A percentile compares a stretch with the other conserved stretches of the same genome.
These are phyloP conservation scores for Magnolia sinica DNA, from an alignment of 164 flowering plant genomes.

Conservation along the genomic window DNA sequence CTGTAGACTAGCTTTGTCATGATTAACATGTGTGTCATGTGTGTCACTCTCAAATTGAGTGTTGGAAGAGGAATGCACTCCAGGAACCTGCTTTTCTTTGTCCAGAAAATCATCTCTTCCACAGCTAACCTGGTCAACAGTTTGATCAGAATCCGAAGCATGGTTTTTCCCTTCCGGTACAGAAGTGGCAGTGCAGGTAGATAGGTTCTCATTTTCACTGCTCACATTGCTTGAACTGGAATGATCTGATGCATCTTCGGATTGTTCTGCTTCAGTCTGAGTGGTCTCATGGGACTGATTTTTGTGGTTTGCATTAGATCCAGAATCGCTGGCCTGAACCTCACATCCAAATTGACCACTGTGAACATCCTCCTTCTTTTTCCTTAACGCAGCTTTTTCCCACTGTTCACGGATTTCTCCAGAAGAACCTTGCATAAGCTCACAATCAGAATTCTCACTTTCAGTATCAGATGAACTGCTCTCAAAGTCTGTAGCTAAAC, in stretches of 20 bases:
- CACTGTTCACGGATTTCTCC: slow-evolving; percentile 61
- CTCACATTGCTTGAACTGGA: slow-evolving; percentile 24
- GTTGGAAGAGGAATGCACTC: not conserved
- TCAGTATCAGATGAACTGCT: slow-evolving; percentile 48
- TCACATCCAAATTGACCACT: slow-evolving; percentile 21
- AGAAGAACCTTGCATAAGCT: slow-evolving; percentile 52
- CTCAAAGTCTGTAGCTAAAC: slow-evolving; percentile 34
- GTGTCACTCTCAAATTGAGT: not conserved
- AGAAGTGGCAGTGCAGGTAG: slow-evolving; percentile 12
- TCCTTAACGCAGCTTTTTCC: slow-evolving; percentile 61
- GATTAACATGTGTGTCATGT: not conserved
- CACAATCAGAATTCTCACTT: slow-evolving; percentile 70
- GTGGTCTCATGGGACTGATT: not conserved
- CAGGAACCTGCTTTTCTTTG: not conserved
- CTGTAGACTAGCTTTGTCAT: not conserved
- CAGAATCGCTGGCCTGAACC: slow-evolving; percentile 34
- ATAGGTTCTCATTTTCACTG: slow-evolving; percentile 13
- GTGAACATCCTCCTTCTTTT: slow-evolving; percentile 20
- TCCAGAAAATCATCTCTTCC: not conserved
- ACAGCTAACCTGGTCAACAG: not conserved
- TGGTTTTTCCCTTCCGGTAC: slow-evolving; percentile 3
- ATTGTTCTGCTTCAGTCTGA: slow-evolving; percentile 16
- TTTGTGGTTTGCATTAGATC: slow-evolving; percentile 19
- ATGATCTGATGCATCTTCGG: slow-evolving; percentile 16
- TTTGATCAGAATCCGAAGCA: slow-evolving; percentile 5